Evolutionary conservation across 345 rosid genomes (phyloP).

Genomic region (Raphanus sativus): DNA sequence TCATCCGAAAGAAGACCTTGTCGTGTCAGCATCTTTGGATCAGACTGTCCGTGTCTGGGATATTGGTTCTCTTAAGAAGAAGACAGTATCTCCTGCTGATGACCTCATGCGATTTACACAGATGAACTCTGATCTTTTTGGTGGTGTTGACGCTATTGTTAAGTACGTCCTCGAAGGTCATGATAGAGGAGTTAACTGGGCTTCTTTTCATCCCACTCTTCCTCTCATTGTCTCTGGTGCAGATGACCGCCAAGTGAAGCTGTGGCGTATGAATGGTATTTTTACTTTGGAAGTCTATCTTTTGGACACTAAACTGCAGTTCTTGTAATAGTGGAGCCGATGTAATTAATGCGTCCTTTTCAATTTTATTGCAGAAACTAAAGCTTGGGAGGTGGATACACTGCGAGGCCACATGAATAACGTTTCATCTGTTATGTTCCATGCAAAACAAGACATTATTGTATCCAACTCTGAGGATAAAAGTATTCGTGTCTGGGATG

Average conservation of each 20-base stretch:
- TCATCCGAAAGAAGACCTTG: neutral
- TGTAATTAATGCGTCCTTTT: neutral
- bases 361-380: neutral
- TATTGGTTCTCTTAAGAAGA: constrained; percentile 80
- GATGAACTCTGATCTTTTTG: neutral
- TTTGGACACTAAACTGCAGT: neutral
- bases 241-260: constrained; percentile 42
- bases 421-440: neutral
- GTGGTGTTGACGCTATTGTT: neutral
- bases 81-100: constrained; percentile 42
- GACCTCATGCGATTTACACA: constrained; percentile 44
- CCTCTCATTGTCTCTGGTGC: constrained; percentile 90
- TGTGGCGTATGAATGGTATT: neutral
- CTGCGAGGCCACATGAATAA: neutral
- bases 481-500: neutral
- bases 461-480: neutral
- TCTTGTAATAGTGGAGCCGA: neutral
- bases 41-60: constrained; percentile 54
- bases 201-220: constrained; percentile 82
- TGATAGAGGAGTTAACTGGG: constrained; percentile 76
- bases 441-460: neutral
- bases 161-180: neutral
- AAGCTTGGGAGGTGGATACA: constrained; percentile 1
- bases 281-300: neutral
- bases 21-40: constrained; percentile 83